Base-by-base conservation (phyloP, 1,284 basidiomycete genomes). In the Apiotrichum mycotoxinovorans region DNA sequence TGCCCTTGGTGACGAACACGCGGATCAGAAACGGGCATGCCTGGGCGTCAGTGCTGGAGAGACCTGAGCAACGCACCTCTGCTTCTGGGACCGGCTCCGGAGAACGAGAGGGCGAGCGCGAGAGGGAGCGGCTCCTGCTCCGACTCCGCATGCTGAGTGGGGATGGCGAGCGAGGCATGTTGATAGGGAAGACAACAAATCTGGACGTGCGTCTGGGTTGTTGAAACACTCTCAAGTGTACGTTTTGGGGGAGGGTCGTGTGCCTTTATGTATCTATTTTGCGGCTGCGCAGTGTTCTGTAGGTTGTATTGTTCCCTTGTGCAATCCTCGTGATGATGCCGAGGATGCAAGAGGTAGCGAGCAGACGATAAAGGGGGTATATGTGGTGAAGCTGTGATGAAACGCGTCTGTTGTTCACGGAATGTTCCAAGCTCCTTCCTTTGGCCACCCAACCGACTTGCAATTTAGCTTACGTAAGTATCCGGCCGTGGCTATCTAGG, bases 1-100 rank as follows among this genome's bases (percentile, higher is more conserved):
- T 63, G 14, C 68, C 67, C 51, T 71, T 72, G 8, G 67, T 69
- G 23, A 75, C 65, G 51, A 69, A 74, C n/a, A 73, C 52, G n/a
- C 72, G 65, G 52, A 75, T 71, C 38, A 73, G 63, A 59, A 73
- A 71, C 2, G 73, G 73, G 33, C 65, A 65, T 15, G 57, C 37
- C 52, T 63, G 54, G 22, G 20, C 5, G 48, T 52, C 22, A 54
- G 55, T 22, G 4, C 1, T 1, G 9, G 1, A 14, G 11, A 49
- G 0, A 5, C 15, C 3, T 18, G 20, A 8, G 5, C 11, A 33
- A 43, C 57, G 9, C 20, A 62, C 60, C 27, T 51, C 56, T 14
- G 57, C 50, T 18, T 53, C 48, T 1, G 55, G 47, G 18, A 48
- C 47, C 1, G 52, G 44, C 18, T 30, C 52, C 23, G 17, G 43